Conservation (phyloP, 139 green algal genomes). For the Coelastrella sp. region DNA sequence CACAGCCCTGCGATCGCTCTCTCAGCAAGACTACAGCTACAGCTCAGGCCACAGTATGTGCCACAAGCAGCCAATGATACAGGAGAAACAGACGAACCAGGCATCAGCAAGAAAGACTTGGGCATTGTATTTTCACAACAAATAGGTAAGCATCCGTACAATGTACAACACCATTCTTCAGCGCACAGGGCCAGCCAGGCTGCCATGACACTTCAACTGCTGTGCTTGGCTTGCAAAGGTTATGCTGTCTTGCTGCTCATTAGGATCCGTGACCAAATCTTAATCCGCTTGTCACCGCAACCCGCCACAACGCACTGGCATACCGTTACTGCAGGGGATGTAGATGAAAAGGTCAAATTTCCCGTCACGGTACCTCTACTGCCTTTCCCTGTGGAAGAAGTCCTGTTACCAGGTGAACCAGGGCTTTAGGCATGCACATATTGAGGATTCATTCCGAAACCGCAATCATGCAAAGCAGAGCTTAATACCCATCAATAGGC, state of each 20-base stretch:
- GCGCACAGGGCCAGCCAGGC: not conserved
- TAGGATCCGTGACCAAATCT: not conserved
- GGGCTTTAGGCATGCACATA: too few relatives aligned
- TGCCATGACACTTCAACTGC: not conserved
- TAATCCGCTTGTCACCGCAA: not conserved
- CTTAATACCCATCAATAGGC: too few relatives aligned
- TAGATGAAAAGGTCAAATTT: slow-evolving; percentile 7
- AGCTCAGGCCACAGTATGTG: not conserved
- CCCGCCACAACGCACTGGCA: not conserved
- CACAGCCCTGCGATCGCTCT: not conserved
- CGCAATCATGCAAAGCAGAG: too few relatives aligned
- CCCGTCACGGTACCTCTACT: slow-evolving; percentile 39
- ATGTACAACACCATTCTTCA: not conserved
- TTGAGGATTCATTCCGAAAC: too few relatives aligned
- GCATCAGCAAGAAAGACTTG: not conserved
- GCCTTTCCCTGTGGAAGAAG: slow-evolving; percentile 54
- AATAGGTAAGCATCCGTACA: not conserved
- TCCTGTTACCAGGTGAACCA: slow-evolving; percentile 51
- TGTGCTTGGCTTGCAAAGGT: not conserved
- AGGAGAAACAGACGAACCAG: slow-evolving; percentile 8
- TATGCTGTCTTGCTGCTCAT: not conserved
- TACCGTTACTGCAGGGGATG: not conserved
- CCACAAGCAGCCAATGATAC: not conserved
- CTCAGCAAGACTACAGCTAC: not conserved
- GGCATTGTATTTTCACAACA: not conserved